Evolutionary conservation across 345 rosid genomes (phyloP).

Genomic region (Geranium rotundifolium): DNA sequence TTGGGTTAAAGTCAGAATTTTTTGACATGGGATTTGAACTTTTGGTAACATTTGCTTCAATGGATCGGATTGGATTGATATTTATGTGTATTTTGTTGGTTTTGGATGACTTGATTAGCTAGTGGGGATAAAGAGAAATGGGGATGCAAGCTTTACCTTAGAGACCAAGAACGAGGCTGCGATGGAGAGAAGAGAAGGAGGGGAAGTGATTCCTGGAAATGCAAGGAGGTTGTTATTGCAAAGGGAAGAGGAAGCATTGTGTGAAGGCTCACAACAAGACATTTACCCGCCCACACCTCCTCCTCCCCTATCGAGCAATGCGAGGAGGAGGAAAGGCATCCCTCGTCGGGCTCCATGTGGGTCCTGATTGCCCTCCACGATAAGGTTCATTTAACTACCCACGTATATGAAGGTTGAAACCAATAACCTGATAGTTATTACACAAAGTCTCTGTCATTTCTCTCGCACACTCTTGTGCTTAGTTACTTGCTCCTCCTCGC

Average conservation of each 20-base stretch:
- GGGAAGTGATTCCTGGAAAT: slow-evolving; percentile 5
- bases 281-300: slow-evolving; percentile 42
- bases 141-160: slow-evolving; percentile 40
- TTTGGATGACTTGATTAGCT: slow-evolving; percentile 29
- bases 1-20: too few relatives aligned
- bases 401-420: too few relatives aligned
- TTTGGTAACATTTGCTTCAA: background rate
- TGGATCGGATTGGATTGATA: background rate
- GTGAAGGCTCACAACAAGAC: slow-evolving; percentile 52
- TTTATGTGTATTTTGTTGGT: background rate
- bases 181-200: slow-evolving; percentile 27
- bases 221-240: slow-evolving; percentile 7
- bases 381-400: background rate
- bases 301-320: slow-evolving; percentile 37
- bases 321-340: slow-evolving; percentile 79
- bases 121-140: slow-evolving; percentile 58
- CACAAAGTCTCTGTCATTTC: too few relatives aligned
- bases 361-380: slow-evolving; percentile 21
- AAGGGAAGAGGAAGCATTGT: slow-evolving; percentile 44
- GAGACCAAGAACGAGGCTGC: slow-evolving; percentile 31
- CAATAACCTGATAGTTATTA: too few relatives aligned
- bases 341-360: slow-evolving; percentile 82
- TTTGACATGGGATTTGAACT: too few relatives aligned
- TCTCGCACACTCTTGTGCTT: too few relatives aligned
- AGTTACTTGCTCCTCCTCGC: slow-evolving; percentile 6